phyloP scores from a whole-genome alignment of 768 basidiomycete genomes.

The Xerocomellus dryophilus region DNA sequence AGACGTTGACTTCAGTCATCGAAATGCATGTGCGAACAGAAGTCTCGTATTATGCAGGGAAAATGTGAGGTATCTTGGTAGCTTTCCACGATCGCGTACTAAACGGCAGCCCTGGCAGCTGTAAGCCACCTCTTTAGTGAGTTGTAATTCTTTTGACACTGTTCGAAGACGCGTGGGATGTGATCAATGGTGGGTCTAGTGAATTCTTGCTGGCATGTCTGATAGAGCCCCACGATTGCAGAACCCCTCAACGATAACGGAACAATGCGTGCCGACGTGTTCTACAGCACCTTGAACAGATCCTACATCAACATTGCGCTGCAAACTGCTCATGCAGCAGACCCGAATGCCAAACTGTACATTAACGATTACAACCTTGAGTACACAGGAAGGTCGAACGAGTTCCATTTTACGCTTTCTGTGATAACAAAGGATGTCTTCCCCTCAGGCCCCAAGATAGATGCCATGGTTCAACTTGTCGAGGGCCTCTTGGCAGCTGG shows the following conservation, averaged over 20 bases:
- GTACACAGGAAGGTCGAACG: slow-evolving; percentile 14
- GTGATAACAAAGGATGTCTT: not conserved
- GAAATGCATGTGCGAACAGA: slow-evolving; percentile 18
- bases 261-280: slow-evolving; percentile 50
- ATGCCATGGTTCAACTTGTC: slow-evolving; percentile 53
- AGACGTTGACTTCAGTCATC: slow-evolving; percentile 14
- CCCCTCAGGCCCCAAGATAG: slow-evolving; percentile 29
- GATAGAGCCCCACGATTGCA: not conserved
- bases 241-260: slow-evolving; percentile 51
- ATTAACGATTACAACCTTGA: slow-evolving; percentile 33
- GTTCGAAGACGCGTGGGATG: slow-evolving; percentile 20
- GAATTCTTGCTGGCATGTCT: not conserved
- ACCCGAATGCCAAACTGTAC: slow-evolving; percentile 34
- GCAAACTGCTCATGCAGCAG: slow-evolving; percentile 28
- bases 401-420: not conserved
- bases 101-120: not conserved
- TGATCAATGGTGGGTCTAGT: slow-evolving; percentile 15
- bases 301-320: slow-evolving; percentile 53
- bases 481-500: slow-evolving; percentile 44
- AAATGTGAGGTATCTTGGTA: slow-evolving; percentile 2
- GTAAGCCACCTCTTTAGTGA: slow-evolving; percentile 6
- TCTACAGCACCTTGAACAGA: slow-evolving; percentile 49
- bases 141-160: not conserved
- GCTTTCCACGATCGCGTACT: not conserved
- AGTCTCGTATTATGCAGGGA: slow-evolving; percentile 15